Evolutionary conservation across 371 early-diverging fungal genomes (phyloP).

Genomic region (Mucor lusitanicus): DNA sequence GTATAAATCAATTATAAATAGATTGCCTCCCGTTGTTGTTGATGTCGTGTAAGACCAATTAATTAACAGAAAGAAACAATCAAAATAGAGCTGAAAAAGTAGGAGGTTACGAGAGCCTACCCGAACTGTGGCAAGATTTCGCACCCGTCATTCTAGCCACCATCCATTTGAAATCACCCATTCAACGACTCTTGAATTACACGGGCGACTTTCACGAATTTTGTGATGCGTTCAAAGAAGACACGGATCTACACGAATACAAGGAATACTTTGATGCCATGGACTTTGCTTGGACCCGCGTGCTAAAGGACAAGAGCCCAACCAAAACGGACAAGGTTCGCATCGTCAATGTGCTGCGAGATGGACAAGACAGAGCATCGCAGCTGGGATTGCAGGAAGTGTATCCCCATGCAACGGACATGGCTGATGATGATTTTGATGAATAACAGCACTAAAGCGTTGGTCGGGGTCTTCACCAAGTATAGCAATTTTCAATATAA

Average conservation of each 20-base stretch:
- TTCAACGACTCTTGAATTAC: conserved; percentile 30
- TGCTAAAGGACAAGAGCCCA: conserved; percentile 15
- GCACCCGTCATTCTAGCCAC: conserved; percentile 21
- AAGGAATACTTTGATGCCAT: conserved; percentile 34
- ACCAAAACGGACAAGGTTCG: conserved; percentile 38
- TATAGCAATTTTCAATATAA: conserved; percentile 1
- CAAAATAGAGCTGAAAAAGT: conserved; percentile 14
- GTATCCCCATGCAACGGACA: conserved; percentile 19
- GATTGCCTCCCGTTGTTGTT: too few relatives aligned
- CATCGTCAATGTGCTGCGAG: conserved; percentile 32
- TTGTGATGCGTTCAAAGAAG: conserved; percentile 33
- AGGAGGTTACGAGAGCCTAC: conserved; percentile 26
- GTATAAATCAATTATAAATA: conserved; percentile 14
- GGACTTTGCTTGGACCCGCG: conserved; percentile 32
- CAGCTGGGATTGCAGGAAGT: conserved; percentile 4
- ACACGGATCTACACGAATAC: conserved; percentile 29
- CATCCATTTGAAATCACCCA: conserved; percentile 15
- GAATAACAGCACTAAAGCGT: neutral
- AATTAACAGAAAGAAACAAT: neutral
- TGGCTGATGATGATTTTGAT: conserved; percentile 15
- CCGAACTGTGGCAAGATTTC: conserved; percentile 37
- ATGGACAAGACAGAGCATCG: conserved; percentile 34
- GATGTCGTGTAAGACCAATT: neutral
- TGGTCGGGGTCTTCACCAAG: neutral
- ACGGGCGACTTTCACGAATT: conserved; percentile 43